Conservation (phyloP, 73 alveolate genomes). For the Urostyla sp. region DNA sequence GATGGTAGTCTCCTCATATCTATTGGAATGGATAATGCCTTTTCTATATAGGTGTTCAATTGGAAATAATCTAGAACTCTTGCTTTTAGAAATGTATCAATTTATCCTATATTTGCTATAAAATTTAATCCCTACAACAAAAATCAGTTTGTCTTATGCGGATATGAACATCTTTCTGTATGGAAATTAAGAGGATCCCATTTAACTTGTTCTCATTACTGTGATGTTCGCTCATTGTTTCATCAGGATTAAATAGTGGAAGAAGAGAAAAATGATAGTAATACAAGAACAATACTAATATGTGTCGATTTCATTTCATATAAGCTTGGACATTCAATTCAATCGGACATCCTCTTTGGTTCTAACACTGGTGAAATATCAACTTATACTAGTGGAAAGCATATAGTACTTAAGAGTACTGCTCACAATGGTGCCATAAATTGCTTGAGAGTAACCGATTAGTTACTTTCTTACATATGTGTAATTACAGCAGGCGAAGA, state of each 20-base stretch:
- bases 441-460: conserved; percentile 84
- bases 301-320: conserved; percentile 71
- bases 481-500: conserved; percentile 96
- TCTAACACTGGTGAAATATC: conserved; percentile 91
- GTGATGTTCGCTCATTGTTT: neutral
- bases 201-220: conserved; percentile 59
- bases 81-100: conserved; percentile 87
- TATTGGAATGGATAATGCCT: conserved; percentile 79
- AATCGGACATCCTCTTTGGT: conserved; percentile 90
- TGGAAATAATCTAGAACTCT: conserved; percentile 82
- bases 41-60: conserved; percentile 78
- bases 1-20: conserved; percentile 77
- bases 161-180: conserved; percentile 86
- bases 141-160: conserved; percentile 88
- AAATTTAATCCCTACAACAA: conserved; percentile 84
- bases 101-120: conserved; percentile 85
- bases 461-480: conserved; percentile 30
- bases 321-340: conserved; percentile 70
- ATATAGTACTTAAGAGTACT: conserved; percentile 78
- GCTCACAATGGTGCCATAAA: conserved; percentile 95
- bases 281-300: conserved; percentile 66
- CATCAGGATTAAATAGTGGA: conserved; percentile 18
- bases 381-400: conserved; percentile 86
- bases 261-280: conserved; percentile 46
- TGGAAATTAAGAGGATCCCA: conserved; percentile 90